Conservation (phyloP, 371 early-diverging fungal species). For the Mucor circinelloides region DNA sequence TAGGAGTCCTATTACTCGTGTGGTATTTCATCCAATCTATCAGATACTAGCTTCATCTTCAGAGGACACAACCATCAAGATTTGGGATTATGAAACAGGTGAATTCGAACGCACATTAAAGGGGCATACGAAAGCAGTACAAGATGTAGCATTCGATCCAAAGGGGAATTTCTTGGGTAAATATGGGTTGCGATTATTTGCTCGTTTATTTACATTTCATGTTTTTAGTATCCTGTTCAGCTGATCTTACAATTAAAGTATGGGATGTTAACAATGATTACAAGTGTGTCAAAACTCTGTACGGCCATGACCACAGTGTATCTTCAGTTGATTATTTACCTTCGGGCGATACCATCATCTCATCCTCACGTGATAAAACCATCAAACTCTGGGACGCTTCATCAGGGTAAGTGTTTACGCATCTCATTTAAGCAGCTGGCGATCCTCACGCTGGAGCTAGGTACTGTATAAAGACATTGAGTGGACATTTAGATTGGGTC, state of each 20-base stretch:
- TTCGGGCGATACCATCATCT: constrained; percentile 72
- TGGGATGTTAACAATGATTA: constrained; percentile 88
- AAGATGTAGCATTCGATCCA: constrained; percentile 76
- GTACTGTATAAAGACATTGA: constrained; percentile 77
- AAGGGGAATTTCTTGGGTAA: constrained; percentile 75
- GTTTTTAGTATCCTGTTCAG: constrained; percentile 73
- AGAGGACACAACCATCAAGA: constrained; percentile 86
- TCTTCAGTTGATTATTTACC: constrained; percentile 74
- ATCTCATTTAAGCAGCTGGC: neutral
- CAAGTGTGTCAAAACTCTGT: constrained; percentile 77
- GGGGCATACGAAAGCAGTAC: constrained; percentile 90
- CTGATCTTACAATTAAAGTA: constrained; percentile 83
- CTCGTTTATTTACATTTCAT: neutral
- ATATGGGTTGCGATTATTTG: neutral
- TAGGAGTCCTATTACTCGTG: constrained; percentile 75
- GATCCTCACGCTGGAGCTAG: constrained; percentile 38
- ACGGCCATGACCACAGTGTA: constrained; percentile 90
- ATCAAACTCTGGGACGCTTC: constrained; percentile 87
- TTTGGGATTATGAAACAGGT: constrained; percentile 90
- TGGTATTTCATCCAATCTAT: constrained; percentile 86
- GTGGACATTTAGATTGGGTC: constrained; percentile 87
- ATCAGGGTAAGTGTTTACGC: constrained; percentile 57
- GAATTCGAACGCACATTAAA: constrained; percentile 86
- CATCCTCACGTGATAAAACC: constrained; percentile 85
- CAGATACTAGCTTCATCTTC: constrained; percentile 78